A percentile compares a stretch with the other conserved stretches of the same genome.
phyloP scores from a whole-genome alignment of 345 rosid species.

The Euphorbia tirucalli region DNA sequence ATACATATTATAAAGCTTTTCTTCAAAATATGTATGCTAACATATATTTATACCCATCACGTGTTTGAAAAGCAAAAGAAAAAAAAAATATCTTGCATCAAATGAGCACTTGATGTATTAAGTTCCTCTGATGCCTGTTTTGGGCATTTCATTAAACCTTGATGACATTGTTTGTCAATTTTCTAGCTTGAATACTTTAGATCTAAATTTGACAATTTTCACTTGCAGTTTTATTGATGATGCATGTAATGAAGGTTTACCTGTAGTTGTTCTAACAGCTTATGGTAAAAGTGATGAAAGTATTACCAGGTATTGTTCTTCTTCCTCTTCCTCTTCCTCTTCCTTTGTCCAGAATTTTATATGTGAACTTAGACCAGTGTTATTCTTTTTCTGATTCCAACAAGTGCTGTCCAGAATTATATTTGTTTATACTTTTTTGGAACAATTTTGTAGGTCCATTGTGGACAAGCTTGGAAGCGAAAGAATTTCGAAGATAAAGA shows the following conservation, averaged over 20 bases:
- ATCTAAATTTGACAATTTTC: slow-evolving; percentile 4
- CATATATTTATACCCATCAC: not conserved
- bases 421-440: not conserved
- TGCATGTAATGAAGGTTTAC: slow-evolving; percentile 58
- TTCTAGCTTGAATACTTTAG: not conserved
- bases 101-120: not conserved
- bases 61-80: not conserved
- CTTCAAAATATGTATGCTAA: not conserved
- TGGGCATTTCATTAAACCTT: not conserved
- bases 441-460: slow-evolving; percentile 49
- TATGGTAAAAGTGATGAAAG: slow-evolving; percentile 75
- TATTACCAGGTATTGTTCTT: slow-evolving; percentile 54
- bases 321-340: slow-evolving; percentile 11
- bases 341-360: slow-evolving; percentile 4
- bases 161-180: not conserved
- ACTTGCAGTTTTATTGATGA: slow-evolving; percentile 72
- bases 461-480: slow-evolving; percentile 75
- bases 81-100: not conserved
- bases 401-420: too few species aligned
- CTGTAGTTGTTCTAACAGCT: slow-evolving; percentile 57
- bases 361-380: too few species aligned
- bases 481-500: slow-evolving; percentile 55
- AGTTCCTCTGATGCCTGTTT: not conserved
- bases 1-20: not conserved
- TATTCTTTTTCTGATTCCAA: too few species aligned